Evolutionary conservation across 176 grass and related monocot species (phyloP), one percentile per base, ranked within the genome.

Genomic region (Eremochloa ophiuroides): DNA sequence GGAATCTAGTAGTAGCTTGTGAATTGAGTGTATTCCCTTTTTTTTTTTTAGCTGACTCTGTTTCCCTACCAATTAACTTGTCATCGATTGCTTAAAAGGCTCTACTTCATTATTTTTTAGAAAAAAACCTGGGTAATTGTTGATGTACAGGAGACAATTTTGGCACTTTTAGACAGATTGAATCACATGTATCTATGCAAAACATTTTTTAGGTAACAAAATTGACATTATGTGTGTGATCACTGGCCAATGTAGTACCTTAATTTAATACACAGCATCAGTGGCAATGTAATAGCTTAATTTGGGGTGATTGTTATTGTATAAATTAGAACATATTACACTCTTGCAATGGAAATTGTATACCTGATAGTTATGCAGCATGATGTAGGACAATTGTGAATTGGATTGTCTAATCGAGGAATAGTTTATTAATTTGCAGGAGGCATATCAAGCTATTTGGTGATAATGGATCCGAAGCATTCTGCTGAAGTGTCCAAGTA

Each of bases 381-480:
- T 27, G 56, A 2, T 41, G 34, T 29, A 76, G 44, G 62, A 66
- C 1, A 29, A 41, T 42, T 41, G 16, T 59, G n/a, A 67, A 39
- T 46, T 84, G 10, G 9, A 30, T 75, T 79, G 14, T 73, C 73
- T 71, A 73, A 82, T 75, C 35, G 42, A 46, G 66, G 14, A 69
- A 70, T 33, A 15, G 1, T 72, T 48, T 48, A 20, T 34, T 33
- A 74, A 75, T 66, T 75, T 75, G 15, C 63, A 93, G 81, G 78
- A 79, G 69, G n/a, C 23, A 37, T 62, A 64, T 76, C 51, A 73
- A 77, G 30, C 50, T 85, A 18, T 80, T 75, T 75, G 20, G 74
- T 62, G 30, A 71, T 71, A 90, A 98, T 98, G 93, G 93, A 93
- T 69, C 50, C 90, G 33, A 87, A 89, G 14, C 88, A 98, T 87